Conservation (phyloP, 2,329 filamentous ascomycete species). For the Orbilia oligospora region DNA sequence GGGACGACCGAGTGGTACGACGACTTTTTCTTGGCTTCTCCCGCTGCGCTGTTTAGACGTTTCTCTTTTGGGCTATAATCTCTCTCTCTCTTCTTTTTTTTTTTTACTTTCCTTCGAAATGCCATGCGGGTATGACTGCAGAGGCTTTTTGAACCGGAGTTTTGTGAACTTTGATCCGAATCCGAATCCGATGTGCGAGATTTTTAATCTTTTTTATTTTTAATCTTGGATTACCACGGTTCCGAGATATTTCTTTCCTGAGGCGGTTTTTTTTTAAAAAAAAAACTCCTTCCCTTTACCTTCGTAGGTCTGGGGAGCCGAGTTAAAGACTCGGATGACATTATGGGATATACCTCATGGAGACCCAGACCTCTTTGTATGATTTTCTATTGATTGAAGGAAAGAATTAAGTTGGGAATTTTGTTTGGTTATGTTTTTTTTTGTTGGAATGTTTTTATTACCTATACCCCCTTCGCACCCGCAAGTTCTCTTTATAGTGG, state of each 20-base stretch:
- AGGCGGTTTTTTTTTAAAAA: background rate
- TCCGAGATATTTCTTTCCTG: conserved; percentile 6
- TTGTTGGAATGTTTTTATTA: background rate
- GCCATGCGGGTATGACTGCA: background rate
- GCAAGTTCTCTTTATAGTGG: background rate
- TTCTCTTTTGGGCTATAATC: conserved; percentile 2
- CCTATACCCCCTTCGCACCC: conserved; percentile 5
- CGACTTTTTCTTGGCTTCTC: conserved; percentile 19
- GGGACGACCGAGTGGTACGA: conserved; percentile 10
- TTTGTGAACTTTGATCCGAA: conserved; percentile 22
- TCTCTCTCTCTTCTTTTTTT: too few relatives aligned
- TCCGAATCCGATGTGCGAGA: conserved; percentile 18
- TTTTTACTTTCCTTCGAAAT: background rate
- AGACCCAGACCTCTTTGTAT: background rate
- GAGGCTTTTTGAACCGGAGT: conserved; percentile 9
- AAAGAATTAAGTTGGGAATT: background rate
- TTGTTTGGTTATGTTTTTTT: background rate
- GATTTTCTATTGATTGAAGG: background rate
- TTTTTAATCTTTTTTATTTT: background rate
- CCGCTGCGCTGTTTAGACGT: background rate
- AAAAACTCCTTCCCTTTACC: too few relatives aligned
- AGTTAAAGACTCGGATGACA: background rate
- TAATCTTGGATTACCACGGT: background rate
- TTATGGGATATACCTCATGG: background rate
- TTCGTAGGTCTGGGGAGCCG: background rate